Percentiles rank a stretch among this genome's conserved stretches.
phyloP scores from a whole-genome alignment of 352 stramenopile genomes.

The Pythium myriotylum region DNA sequence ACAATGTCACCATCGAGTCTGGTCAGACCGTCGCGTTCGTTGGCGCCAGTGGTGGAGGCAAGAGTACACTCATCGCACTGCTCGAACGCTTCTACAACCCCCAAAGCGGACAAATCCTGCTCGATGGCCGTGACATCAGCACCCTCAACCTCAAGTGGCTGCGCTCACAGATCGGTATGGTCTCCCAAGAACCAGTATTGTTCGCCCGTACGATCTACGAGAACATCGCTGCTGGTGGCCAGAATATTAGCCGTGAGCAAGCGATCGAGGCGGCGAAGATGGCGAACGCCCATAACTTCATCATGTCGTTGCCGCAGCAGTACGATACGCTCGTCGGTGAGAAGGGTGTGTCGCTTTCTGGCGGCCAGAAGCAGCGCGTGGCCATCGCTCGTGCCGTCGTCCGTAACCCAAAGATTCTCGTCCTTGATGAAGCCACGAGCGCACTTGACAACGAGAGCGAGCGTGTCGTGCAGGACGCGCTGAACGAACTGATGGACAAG shows the following conservation, averaged over 20 bases:
- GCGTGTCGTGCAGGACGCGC: slow-evolving; percentile 45
- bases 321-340: slow-evolving; percentile 29
- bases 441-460: slow-evolving; percentile 55
- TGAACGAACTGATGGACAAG: slow-evolving; percentile 33
- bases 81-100: slow-evolving; percentile 89
- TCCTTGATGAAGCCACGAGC: slow-evolving; percentile 55
- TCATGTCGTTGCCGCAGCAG: slow-evolving; percentile 37
- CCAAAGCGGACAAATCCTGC: no score
- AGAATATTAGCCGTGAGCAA: neutral
- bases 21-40: no score
- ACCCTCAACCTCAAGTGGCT: slow-evolving; percentile 59
- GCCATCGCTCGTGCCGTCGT: no score
- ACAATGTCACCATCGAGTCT: slow-evolving; percentile 64
- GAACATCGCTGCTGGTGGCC: slow-evolving; percentile 66
- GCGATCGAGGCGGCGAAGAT: slow-evolving; percentile 4
- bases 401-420: no score
- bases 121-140: slow-evolving; percentile 66
- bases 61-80: slow-evolving; percentile 32
- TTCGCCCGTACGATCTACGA: slow-evolving; percentile 77
- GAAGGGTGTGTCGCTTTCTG: slow-evolving; percentile 1
- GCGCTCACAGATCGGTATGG: slow-evolving; percentile 34
- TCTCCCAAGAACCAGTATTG: slow-evolving; percentile 74
- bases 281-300: slow-evolving; percentile 11
- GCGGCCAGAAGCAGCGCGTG: no score
- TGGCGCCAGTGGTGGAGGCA: slow-evolving; percentile 16